These are phyloP conservation scores for Jaminaea rosea DNA, from an alignment of 1,284 basidiomycete species.

Conservation along the genomic window DNA sequence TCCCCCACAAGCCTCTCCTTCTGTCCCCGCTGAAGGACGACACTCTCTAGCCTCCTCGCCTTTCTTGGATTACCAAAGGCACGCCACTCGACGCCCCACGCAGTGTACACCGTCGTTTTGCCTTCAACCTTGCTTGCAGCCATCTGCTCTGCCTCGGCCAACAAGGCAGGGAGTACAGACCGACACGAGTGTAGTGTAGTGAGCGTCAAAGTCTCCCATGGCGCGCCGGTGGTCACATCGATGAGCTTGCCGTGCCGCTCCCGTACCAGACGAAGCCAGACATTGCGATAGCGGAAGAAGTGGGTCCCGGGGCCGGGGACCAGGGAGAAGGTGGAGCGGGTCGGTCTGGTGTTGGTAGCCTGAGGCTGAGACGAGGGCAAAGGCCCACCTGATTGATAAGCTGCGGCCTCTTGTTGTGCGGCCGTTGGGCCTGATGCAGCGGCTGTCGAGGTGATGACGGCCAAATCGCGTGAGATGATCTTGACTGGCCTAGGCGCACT, in stretches of 20 bases:
- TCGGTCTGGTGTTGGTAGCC: too few species aligned
- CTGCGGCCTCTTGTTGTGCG: too few species aligned
- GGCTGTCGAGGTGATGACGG: too few species aligned
- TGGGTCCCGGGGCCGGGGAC: conserved; percentile 93
- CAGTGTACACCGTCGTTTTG: conserved; percentile 89
- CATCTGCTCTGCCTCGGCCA: conserved; percentile 77
- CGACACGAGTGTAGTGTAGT: conserved; percentile 84
- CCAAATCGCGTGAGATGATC: too few species aligned
- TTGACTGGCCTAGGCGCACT: too few species aligned
- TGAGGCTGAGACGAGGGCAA: too few species aligned
- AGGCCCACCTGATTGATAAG: too few species aligned
- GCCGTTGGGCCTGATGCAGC: too few species aligned
- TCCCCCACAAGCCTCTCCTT: conserved; percentile 72
- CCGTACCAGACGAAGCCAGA: conserved; percentile 89
- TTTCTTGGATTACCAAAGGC: conserved; percentile 86
- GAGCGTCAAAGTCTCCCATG: conserved; percentile 94
- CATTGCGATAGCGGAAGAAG: conserved; percentile 77
- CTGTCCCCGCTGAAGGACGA: conserved; percentile 75
- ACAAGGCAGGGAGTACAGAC: conserved; percentile 66
- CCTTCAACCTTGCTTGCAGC: conserved; percentile 81
- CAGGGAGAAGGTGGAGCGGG: conserved; percentile 65
- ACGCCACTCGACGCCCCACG: conserved; percentile 92
- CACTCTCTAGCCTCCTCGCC: conserved; percentile 77
- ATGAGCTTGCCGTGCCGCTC: conserved; percentile 69
- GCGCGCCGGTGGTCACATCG: conserved; percentile 79